Percentiles rank a stretch among this genome's conserved stretches.
These are phyloP conservation scores for Venturia nashicola DNA, from an alignment of 2,329 filamentous ascomycete species.

Conservation along the genomic window DNA sequence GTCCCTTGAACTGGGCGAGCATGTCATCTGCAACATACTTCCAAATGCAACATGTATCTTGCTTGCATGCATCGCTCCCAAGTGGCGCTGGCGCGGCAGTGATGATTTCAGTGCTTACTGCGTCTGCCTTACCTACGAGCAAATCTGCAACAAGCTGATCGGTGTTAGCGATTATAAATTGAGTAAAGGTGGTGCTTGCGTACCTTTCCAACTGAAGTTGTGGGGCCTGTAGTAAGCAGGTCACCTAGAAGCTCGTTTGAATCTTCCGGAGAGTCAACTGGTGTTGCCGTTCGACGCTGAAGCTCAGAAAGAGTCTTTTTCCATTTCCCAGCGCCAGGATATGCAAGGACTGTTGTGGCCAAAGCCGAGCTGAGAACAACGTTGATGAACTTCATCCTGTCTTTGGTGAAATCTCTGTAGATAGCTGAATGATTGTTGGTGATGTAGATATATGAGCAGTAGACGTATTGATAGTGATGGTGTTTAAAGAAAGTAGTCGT, in stretches of 20 bases:
- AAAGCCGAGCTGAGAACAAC: not conserved
- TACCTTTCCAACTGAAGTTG: constrained; percentile 12
- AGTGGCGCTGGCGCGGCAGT: constrained; percentile 15
- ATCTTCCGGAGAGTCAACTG: constrained; percentile 14
- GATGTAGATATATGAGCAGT: not conserved
- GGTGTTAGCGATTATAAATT: not conserved
- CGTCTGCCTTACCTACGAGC: constrained; percentile 18
- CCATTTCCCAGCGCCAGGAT: constrained; percentile 7
- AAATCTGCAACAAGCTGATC: constrained; percentile 19
- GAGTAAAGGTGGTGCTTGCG: not conserved
- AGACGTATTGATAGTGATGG: not conserved
- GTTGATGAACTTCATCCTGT: not conserved
- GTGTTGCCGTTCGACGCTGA: constrained; percentile 13
- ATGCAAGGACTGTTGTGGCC: constrained; percentile 1
- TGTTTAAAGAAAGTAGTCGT: not conserved
- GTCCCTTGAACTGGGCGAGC: constrained; percentile 16
- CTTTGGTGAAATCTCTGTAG: not conserved
- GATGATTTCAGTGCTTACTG: constrained; percentile 16
- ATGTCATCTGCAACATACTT: constrained; percentile 21
- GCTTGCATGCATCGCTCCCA: constrained; percentile 21
- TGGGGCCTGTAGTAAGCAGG: constrained; percentile 18
- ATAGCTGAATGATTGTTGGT: not conserved
- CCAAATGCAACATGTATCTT: constrained; percentile 24
- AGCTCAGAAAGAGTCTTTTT: constrained; percentile 11
- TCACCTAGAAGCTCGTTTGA: constrained; percentile 24